These are phyloP conservation scores for Litchi chinensis DNA, from an alignment of 345 rosid species.

Conservation along the genomic window DNA sequence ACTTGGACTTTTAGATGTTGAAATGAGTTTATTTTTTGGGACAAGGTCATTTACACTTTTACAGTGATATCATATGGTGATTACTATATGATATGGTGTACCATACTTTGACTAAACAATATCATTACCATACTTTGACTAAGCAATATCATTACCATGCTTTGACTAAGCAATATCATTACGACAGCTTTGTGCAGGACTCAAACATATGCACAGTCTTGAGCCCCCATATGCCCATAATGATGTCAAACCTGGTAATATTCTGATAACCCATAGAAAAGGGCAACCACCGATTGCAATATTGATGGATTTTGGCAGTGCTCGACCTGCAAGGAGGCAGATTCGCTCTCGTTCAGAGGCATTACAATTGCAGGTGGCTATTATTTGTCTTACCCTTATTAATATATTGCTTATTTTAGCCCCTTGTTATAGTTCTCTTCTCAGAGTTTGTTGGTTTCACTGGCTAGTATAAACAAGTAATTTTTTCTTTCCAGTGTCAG, in stretches of 20 bases:
- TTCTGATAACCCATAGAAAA: slow-evolving; percentile 73
- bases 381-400: slow-evolving; percentile 13
- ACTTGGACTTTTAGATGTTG: background rate
- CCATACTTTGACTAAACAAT: slow-evolving; percentile 17
- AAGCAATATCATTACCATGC: slow-evolving; percentile 25
- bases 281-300: slow-evolving; percentile 84
- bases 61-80: background rate
- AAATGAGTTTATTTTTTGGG: slow-evolving; percentile 6
- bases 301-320: slow-evolving; percentile 98
- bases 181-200: slow-evolving; percentile 92
- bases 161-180: slow-evolving; percentile 26
- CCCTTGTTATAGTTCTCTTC: background rate
- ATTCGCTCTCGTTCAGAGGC: slow-evolving; percentile 93
- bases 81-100: background rate
- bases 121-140: slow-evolving; percentile 26
- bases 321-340: slow-evolving; percentile 85
- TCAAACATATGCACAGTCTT: slow-evolving; percentile 89
- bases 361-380: slow-evolving; percentile 79
- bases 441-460: background rate
- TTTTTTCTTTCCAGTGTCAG: slow-evolving; percentile 8
- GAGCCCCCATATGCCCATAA: slow-evolving; percentile 98
- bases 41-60: background rate
- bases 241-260: slow-evolving; percentile 98
- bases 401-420: background rate
- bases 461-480: background rate